Percentiles rank a stretch among this genome's conserved stretches.
Evolutionary conservation across 495 filamentous ascomycete genomes (phyloP).

Genomic region (Cetradonia linearis): DNA sequence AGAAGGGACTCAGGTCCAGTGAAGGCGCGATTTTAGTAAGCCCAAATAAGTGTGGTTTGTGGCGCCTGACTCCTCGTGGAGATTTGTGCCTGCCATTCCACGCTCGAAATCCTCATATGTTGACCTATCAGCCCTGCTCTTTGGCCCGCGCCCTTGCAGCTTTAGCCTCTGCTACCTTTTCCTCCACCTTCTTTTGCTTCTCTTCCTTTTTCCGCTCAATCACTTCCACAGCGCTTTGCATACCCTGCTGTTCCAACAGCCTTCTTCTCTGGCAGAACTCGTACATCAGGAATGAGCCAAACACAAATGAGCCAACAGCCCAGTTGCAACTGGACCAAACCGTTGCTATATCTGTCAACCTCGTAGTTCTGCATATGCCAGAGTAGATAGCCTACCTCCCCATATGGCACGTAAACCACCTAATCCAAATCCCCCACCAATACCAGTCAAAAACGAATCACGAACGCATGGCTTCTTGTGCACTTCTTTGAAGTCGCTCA

Average conservation of each 20-base stretch:
- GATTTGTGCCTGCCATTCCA: not conserved
- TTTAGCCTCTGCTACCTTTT: conserved; percentile 40
- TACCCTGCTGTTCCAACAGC: conserved; percentile 59
- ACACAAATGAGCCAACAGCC: conserved; percentile 66
- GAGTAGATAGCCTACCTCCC: conserved; percentile 47
- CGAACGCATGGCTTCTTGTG: conserved; percentile 76
- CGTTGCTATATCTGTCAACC: conserved; percentile 31
- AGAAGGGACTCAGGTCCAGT: not conserved
- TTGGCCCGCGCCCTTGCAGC: conserved; percentile 45
- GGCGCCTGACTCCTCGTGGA: not conserved
- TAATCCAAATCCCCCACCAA: conserved; percentile 62
- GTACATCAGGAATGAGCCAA: conserved; percentile 54
- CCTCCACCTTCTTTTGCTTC: conserved; percentile 46
- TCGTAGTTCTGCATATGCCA: not conserved
- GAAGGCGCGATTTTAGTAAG: not conserved
- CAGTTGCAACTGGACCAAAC: conserved; percentile 60
- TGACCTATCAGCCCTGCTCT: conserved; percentile 25
- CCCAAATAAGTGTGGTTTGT: not conserved
- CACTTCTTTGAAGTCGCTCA: conserved; percentile 60
- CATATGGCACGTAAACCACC: conserved; percentile 62
- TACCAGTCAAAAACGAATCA: conserved; percentile 71
- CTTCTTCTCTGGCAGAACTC: conserved; percentile 72
- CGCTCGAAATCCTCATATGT: not conserved
- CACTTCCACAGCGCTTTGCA: conserved; percentile 70
- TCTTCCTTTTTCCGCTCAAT: conserved; percentile 63